phyloP scores from a whole-genome alignment of 164 flowering plant genomes.

The Akebia trifoliata region DNA sequence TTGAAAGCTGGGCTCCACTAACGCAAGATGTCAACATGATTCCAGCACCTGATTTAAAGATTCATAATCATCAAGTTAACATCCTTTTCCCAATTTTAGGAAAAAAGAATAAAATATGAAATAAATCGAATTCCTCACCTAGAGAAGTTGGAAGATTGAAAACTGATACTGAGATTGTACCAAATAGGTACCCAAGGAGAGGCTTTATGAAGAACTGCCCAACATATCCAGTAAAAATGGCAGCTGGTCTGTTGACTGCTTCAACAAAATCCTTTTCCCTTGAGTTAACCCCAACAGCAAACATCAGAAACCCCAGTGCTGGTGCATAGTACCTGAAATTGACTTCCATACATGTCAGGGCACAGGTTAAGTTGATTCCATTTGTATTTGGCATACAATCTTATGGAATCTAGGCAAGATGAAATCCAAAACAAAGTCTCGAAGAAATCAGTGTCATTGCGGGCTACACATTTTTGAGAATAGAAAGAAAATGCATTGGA shows the following conservation, averaged over 20 bases:
- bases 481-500: too few species aligned
- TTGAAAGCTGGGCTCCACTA: conserved; percentile 95
- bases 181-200: conserved; percentile 71
- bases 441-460: too few species aligned
- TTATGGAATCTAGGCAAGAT: not conserved
- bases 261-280: conserved; percentile 81
- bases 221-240: conserved; percentile 72
- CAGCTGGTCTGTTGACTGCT: conserved; percentile 74
- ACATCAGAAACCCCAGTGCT: conserved; percentile 97
- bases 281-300: conserved; percentile 96
- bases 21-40: conserved; percentile 93
- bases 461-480: too few species aligned
- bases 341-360: not conserved
- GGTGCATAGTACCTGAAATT: conserved; percentile 83
- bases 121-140: conserved; percentile 38
- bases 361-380: not conserved
- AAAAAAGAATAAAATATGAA: not conserved
- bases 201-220: conserved; percentile 86
- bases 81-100: not conserved
- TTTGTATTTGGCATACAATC: not conserved
- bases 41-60: conserved; percentile 71
- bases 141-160: conserved; percentile 74
- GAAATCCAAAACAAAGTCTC: not conserved
- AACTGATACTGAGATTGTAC: conserved; percentile 50
- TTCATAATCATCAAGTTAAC: conserved; percentile 9